A percentile compares a stretch with the other conserved stretches of the same genome.
Evolutionary conservation across 495 filamentous ascomycete species (phyloP).

Genomic region (Penicillium salamii): DNA sequence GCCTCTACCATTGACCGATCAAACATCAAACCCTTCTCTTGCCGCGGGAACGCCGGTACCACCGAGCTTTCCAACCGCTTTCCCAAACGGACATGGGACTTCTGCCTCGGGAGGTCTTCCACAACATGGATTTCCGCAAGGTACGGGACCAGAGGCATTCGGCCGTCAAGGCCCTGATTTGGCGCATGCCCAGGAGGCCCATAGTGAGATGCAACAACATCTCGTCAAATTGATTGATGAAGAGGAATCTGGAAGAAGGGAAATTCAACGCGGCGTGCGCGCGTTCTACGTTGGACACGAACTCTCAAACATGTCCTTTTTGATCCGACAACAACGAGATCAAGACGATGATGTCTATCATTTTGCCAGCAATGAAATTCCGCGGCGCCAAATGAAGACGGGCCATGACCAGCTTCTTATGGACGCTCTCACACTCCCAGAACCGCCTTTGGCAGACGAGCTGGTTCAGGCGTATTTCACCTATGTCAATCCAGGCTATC

Average conservation of each 20-base stretch:
- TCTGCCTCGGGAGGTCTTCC: slow-evolving; percentile 16
- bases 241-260: slow-evolving; percentile 38
- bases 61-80: slow-evolving; percentile 32
- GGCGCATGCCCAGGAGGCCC: slow-evolving; percentile 33
- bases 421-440: slow-evolving; percentile 47
- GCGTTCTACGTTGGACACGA: slow-evolving; percentile 51
- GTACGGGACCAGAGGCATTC: slow-evolving; percentile 24
- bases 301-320: slow-evolving; percentile 51
- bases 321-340: slow-evolving; percentile 48
- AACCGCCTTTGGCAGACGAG: slow-evolving; percentile 44
- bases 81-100: slow-evolving; percentile 21
- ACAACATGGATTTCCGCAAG: slow-evolving; percentile 23
- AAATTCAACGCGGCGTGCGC: slow-evolving; percentile 45
- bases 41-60: slow-evolving; percentile 19
- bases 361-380: slow-evolving; percentile 48
- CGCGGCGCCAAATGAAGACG: slow-evolving; percentile 41
- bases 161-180: slow-evolving; percentile 28
- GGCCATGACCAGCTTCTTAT: slow-evolving; percentile 48
- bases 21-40: slow-evolving; percentile 22
- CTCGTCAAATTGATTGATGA: slow-evolving; percentile 47
- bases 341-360: slow-evolving; percentile 47
- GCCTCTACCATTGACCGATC: slow-evolving; percentile 31
- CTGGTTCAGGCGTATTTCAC: slow-evolving; percentile 47
- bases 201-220: slow-evolving; percentile 41
- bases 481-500: slow-evolving; percentile 44